phyloP scores from a whole-genome alignment of 176 grass and related monocot species.

The Phoenix roebelenii region DNA sequence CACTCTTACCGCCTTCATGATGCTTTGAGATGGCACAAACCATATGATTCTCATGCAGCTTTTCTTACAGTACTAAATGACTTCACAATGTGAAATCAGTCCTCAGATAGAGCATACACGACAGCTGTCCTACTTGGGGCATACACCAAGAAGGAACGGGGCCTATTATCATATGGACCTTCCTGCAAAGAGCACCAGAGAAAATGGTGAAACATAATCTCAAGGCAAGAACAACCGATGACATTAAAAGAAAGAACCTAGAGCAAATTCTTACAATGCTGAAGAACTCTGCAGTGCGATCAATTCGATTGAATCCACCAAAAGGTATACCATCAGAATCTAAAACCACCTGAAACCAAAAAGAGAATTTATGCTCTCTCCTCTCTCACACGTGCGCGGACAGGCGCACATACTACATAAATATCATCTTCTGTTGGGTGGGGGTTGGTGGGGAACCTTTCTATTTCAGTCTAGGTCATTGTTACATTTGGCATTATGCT shows the following conservation, averaged over 20 bases:
- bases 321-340: slow-evolving; percentile 86
- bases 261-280: slow-evolving; percentile 42
- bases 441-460: too few species aligned
- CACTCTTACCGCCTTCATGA: too few species aligned
- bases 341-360: slow-evolving; percentile 55
- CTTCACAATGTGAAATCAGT: slow-evolving; percentile 11
- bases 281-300: slow-evolving; percentile 70
- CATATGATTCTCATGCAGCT: too few species aligned
- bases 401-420: background rate
- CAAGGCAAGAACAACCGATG: background rate
- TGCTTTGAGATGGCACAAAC: too few species aligned
- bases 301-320: slow-evolving; percentile 77
- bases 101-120: slow-evolving; percentile 66
- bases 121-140: slow-evolving; percentile 74
- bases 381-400: too few species aligned
- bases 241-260: background rate
- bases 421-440: background rate
- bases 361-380: background rate
- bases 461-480: too few species aligned
- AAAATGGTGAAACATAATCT: slow-evolving; percentile 1
- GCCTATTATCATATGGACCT: slow-evolving; percentile 65
- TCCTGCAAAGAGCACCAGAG: slow-evolving; percentile 37
- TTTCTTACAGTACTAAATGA: too few species aligned
- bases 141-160: slow-evolving; percentile 66
- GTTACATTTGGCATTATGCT: too few species aligned